A percentile compares a stretch with the other conserved stretches of the same genome.
Conservation (phyloP, 192 early-diverging fungal species). For the Backusella luteola region DNA sequence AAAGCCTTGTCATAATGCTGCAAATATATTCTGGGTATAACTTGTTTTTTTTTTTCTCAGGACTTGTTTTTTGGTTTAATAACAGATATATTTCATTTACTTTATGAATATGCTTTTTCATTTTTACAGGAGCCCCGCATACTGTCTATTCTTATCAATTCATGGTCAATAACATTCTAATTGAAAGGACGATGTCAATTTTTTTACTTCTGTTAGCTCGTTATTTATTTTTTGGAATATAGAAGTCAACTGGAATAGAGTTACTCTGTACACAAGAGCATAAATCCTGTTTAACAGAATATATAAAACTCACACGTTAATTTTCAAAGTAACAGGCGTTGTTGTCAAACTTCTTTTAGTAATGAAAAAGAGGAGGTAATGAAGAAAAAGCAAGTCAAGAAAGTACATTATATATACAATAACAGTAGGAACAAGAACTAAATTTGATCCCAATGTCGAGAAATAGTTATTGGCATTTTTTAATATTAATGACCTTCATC, state of each 20-base stretch:
- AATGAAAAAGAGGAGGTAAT: not conserved
- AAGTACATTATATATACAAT: not conserved
- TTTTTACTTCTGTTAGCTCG: not conserved
- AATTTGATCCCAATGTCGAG: not conserved
- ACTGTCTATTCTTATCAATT: not conserved
- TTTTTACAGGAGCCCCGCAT: too few species aligned
- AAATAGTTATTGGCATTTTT: not conserved
- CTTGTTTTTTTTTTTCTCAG: not conserved
- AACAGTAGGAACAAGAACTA: not conserved
- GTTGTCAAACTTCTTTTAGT: not conserved
- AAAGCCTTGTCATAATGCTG: not conserved
- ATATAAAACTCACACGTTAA: not conserved
- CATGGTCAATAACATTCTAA: not conserved
- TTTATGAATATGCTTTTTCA: not conserved
- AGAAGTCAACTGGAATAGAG: not conserved
- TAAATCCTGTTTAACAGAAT: not conserved
- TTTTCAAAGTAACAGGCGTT: not conserved
- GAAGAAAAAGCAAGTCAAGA: not conserved
- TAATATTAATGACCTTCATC: not conserved
- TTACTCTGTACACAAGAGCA: not conserved
- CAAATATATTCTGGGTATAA: not conserved
- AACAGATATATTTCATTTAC: not conserved
- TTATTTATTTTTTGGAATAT: not conserved
- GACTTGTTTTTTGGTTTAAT: not conserved
- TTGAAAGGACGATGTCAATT: not conserved